These are phyloP conservation scores for Cardamine occulta DNA, from an alignment of 345 rosid genomes.

Conservation along the genomic window DNA sequence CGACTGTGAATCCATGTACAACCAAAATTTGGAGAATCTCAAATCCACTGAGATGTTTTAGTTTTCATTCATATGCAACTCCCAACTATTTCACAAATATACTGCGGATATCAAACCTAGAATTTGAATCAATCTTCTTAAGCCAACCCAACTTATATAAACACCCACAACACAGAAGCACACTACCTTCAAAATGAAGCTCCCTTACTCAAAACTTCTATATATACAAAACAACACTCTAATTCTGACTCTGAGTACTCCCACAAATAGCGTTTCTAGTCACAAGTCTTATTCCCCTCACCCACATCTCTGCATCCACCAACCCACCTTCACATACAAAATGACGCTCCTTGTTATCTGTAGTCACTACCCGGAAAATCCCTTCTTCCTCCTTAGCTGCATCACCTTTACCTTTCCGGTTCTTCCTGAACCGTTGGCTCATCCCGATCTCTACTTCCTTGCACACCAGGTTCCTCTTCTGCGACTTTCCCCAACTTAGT, in stretches of 20 bases:
- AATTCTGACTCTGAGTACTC: constrained; percentile 20
- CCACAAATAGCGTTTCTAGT: constrained; percentile 59
- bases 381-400: constrained; percentile 56
- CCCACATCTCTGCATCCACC: constrained; percentile 89
- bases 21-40: background rate
- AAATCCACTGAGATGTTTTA: background rate
- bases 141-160: constrained; percentile 37
- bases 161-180: constrained; percentile 34
- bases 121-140: constrained; percentile 24
- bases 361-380: constrained; percentile 69
- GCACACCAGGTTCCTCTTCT: constrained; percentile 68
- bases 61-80: constrained; percentile 25
- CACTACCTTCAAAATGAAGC: constrained; percentile 31
- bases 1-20: background rate
- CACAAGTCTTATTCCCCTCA: constrained; percentile 87
- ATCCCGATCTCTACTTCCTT: constrained; percentile 65
- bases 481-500: constrained; percentile 83
- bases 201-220: constrained; percentile 39
- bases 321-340: constrained; percentile 77
- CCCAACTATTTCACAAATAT: constrained; percentile 30
- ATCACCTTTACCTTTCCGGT: constrained; percentile 51
- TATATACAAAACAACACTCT: constrained; percentile 42
- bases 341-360: constrained; percentile 76
- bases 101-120: constrained; percentile 26
- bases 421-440: constrained; percentile 56